phyloP scores from a whole-genome alignment of 306 rosid genomes.

The Inga oerstediana region DNA sequence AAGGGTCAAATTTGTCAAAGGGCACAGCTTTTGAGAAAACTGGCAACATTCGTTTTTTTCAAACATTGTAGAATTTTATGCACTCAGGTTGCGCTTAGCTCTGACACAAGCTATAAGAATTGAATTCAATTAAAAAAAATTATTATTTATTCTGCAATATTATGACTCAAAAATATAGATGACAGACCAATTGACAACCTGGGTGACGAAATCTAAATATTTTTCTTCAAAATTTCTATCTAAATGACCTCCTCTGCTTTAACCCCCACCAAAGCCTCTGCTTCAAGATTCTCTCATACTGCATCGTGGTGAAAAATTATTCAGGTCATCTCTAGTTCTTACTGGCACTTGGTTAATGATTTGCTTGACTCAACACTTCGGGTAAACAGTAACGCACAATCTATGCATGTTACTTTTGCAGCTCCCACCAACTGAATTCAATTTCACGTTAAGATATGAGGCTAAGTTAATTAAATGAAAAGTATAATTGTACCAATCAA shows the following conservation, averaged over 20 bases:
- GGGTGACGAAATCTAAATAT: not conserved
- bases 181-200: not conserved
- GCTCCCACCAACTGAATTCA: not conserved
- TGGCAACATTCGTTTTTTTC: slow-evolving; percentile 36
- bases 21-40: slow-evolving; percentile 33
- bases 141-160: not conserved
- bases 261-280: not conserved
- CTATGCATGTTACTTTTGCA: not conserved
- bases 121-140: slow-evolving; percentile 6
- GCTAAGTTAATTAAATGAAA: too few relatives aligned
- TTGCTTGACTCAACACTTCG: not conserved
- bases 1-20: slow-evolving; percentile 39
- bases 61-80: slow-evolving; percentile 39
- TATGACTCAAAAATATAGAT: not conserved
- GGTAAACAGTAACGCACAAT: not conserved
- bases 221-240: not conserved
- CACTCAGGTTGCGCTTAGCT: slow-evolving; percentile 35
- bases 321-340: slow-evolving; percentile 1
- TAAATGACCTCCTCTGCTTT: not conserved
- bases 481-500: not conserved
- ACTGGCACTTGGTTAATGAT: not conserved
- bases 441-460: not conserved
- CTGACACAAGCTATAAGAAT: slow-evolving; percentile 32
- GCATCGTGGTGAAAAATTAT: not conserved
- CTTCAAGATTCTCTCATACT: slow-evolving; percentile 16